Percentiles rank a stretch among this genome's conserved stretches.
These are phyloP conservation scores for Hymenoscyphus fraxineus DNA, from an alignment of 2,329 filamentous ascomycete genomes.

Conservation along the genomic window DNA sequence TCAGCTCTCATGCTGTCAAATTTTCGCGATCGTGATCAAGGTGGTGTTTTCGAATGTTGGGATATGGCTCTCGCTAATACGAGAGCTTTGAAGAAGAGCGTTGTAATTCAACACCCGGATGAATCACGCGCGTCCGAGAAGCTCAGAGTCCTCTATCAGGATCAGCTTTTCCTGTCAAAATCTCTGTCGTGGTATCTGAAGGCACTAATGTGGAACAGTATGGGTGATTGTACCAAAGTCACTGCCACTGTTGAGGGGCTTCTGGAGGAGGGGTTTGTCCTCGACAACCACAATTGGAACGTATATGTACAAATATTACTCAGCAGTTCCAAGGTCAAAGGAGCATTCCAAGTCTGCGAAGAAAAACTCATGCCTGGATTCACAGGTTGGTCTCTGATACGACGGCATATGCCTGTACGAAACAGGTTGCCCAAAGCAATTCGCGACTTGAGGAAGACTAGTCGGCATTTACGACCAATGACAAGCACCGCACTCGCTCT, in stretches of 20 bases:
- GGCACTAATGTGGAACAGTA: conserved; percentile 44
- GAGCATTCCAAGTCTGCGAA: conserved; percentile 75
- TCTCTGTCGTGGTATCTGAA: conserved; percentile 48
- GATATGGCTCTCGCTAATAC: conserved; percentile 37
- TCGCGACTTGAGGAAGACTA: conserved; percentile 23
- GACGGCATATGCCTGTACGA: conserved; percentile 23
- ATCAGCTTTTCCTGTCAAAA: conserved; percentile 41
- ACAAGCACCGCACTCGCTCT: neutral
- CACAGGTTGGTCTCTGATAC: conserved; percentile 60
- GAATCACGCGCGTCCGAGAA: neutral
- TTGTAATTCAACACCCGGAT: conserved; percentile 12
- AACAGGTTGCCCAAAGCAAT: conserved; percentile 28
- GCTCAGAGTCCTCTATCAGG: conserved; percentile 14
- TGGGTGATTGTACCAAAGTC: conserved; percentile 49
- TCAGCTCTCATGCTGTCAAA: conserved; percentile 66
- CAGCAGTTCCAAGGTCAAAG: conserved; percentile 51
- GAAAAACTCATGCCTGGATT: conserved; percentile 72
- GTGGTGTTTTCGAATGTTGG: conserved; percentile 66
- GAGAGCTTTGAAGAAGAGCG: conserved; percentile 12
- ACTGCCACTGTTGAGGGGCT: conserved; percentile 48
- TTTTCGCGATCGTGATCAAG: conserved; percentile 52
- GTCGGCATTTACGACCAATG: conserved; percentile 28
- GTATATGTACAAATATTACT: conserved; percentile 65
- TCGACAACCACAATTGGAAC: conserved; percentile 81
- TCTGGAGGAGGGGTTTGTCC: conserved; percentile 60